These are phyloP conservation scores for Leishmania turanica DNA, from an alignment of 208 protist genomes.

Conservation along the genomic window DNA sequence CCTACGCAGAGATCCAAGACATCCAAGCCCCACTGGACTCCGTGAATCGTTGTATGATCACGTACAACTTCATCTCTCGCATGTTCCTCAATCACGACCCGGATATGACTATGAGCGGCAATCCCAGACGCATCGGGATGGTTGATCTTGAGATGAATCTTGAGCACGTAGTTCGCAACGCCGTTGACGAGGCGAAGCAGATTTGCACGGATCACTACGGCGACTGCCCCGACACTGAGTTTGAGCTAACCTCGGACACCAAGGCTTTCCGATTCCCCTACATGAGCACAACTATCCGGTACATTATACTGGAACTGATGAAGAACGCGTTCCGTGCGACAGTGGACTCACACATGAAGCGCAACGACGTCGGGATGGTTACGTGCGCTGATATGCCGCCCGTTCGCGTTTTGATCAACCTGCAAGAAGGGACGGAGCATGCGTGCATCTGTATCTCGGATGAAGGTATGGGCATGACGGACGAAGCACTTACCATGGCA, in stretches of 20 bases:
- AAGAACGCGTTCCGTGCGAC: slow-evolving; percentile 95
- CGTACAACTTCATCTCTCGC: slow-evolving; percentile 86
- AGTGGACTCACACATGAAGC: slow-evolving; percentile 84
- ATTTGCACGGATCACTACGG: slow-evolving; percentile 91
- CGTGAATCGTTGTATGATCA: slow-evolving; percentile 72
- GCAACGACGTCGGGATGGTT: slow-evolving; percentile 67
- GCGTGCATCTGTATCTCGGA: slow-evolving; percentile 89
- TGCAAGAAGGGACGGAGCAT: slow-evolving; percentile 69
- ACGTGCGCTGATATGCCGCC: slow-evolving; percentile 84
- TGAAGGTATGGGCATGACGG: slow-evolving; percentile 85
- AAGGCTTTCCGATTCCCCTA: slow-evolving; percentile 86
- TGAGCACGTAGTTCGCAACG: slow-evolving; percentile 76
- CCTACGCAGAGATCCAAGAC: slow-evolving; percentile 60
- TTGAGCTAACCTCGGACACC: slow-evolving; percentile 68
- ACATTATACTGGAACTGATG: slow-evolving; percentile 95
- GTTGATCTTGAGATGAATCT: slow-evolving; percentile 89
- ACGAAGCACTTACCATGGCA: slow-evolving; percentile 70
- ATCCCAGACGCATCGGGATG: slow-evolving; percentile 70
- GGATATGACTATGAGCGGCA: slow-evolving; percentile 7
- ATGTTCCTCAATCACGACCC: slow-evolving; percentile 72
- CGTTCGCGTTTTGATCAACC: slow-evolving; percentile 74
- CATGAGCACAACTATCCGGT: slow-evolving; percentile 94
- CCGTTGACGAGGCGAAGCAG: slow-evolving; percentile 87
- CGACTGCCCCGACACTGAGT: slow-evolving; percentile 88
- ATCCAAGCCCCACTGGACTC: slow-evolving; percentile 72